These are phyloP conservation scores for Lipomyces yarrowii DNA, from an alignment of 1,139 yeast genomes.

Conservation along the genomic window DNA sequence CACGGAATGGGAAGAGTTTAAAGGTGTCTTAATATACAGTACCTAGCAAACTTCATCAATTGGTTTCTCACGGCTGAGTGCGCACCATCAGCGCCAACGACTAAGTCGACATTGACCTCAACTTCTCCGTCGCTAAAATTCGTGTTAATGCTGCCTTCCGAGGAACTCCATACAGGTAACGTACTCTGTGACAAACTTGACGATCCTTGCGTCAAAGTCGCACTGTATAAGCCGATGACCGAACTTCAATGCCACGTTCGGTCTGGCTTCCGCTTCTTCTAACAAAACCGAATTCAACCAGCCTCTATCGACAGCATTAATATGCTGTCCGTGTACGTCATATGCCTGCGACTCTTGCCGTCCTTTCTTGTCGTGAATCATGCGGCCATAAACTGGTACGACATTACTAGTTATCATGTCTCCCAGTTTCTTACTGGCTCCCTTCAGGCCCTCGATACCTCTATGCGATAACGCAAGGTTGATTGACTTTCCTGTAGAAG, in stretches of 20 bases:
- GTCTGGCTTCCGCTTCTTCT: conserved; percentile 57
- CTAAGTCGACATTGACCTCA: conserved; percentile 52
- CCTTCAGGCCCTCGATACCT: conserved; percentile 70
- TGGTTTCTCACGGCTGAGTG: conserved; percentile 74
- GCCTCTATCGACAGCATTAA: conserved; percentile 82
- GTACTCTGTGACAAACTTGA: conserved; percentile 22
- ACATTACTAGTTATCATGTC: conserved; percentile 58
- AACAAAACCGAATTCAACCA: conserved; percentile 65
- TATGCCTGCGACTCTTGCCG: conserved; percentile 68
- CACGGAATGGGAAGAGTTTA: neutral
- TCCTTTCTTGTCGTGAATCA: conserved; percentile 78
- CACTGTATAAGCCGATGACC: conserved; percentile 57
- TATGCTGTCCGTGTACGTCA: conserved; percentile 82
- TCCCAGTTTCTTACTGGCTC: conserved; percentile 63
- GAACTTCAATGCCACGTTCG: conserved; percentile 54
- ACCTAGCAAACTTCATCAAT: conserved; percentile 55
- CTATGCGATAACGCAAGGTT: conserved; percentile 85
- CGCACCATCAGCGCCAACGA: conserved; percentile 88
- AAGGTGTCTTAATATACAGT: neutral
- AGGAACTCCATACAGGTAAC: neutral
- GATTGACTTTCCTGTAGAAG: conserved; percentile 61
- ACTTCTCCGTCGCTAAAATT: conserved; percentile 29
- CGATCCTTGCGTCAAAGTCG: conserved; percentile 37
- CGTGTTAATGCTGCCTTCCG: neutral
- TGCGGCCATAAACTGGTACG: conserved; percentile 86